These are phyloP conservation scores for Pyronema omphalodes DNA, from an alignment of 495 filamentous ascomycete species.

Conservation along the genomic window DNA sequence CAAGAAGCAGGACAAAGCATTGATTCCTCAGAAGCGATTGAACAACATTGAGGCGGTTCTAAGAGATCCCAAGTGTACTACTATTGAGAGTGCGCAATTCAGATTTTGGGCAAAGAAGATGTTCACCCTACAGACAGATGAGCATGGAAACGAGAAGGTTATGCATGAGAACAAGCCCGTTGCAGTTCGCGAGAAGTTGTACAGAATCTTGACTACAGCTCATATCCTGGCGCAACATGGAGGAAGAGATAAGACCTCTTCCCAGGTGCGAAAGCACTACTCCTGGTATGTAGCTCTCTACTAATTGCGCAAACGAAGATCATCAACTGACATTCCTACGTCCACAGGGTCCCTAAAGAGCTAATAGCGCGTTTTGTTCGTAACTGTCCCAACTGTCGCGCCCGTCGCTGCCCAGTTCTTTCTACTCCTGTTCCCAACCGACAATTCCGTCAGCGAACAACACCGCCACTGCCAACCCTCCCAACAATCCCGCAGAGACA, in stretches of 20 bases:
- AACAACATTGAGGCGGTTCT: slow-evolving; percentile 37
- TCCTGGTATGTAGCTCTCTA: slow-evolving; percentile 31
- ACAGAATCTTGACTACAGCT: slow-evolving; percentile 37
- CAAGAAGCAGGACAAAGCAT: slow-evolving; percentile 42
- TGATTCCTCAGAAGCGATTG: slow-evolving; percentile 37
- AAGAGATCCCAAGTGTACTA: slow-evolving; percentile 38
- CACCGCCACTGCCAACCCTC: neutral
- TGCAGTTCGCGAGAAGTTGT: slow-evolving; percentile 40
- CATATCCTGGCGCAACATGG: slow-evolving; percentile 41
- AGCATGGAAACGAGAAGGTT: slow-evolving; percentile 31
- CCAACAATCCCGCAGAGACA: slow-evolving; percentile 5
- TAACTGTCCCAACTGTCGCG: slow-evolving; percentile 32
- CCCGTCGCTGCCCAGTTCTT: slow-evolving; percentile 7
- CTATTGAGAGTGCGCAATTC: slow-evolving; percentile 40
- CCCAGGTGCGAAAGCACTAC: slow-evolving; percentile 37
- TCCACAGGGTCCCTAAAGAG: slow-evolving; percentile 37
- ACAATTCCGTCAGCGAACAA: neutral
- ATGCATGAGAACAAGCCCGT: slow-evolving; percentile 43
- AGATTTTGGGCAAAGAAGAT: slow-evolving; percentile 46
- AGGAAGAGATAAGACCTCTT: slow-evolving; percentile 42
- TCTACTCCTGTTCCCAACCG: too few relatives aligned
- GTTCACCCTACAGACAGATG: slow-evolving; percentile 34
- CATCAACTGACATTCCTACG: neutral
- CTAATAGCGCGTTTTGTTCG: slow-evolving; percentile 40
- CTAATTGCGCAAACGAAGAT: neutral